Evolutionary conservation across 345 rosid species (phyloP), one percentile per base, ranked within the genome.

Genomic region (Eucalyptus microcorys): DNA sequence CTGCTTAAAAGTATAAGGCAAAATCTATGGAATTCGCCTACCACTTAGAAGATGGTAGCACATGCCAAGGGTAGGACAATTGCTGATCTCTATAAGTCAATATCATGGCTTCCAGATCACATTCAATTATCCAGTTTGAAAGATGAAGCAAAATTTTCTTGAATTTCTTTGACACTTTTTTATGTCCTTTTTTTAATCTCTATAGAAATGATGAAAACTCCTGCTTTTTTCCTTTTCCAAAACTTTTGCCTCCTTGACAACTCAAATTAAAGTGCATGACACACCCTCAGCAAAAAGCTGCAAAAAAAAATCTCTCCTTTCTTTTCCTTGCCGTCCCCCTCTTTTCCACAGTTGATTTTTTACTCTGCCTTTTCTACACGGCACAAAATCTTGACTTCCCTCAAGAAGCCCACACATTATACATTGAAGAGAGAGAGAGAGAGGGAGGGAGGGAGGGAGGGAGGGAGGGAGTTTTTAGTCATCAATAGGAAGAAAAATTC

Each of bases 181-280:
- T 64, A 3, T 17, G 34, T 34, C 24, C 8, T 13, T 40, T 76
- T 37, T 24, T 76, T 0, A 55, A 22, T 32, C 17, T 68, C 40
- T 68, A 71, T 22, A 11, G 84, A 76, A 40, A 76, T 76, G 84
- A 76, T 76, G 12, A 40, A 40, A 76, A 21, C 84, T 40, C 15
- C 84, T 79, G 34, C 52, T 88, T 81, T 68, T 61, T 55, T 83
- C 45, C n/a, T 32, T 40, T 49, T 43, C 15, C 81, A 55, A 48
- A 84, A 81, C 91, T 87, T 87, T 91, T 94, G 93, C 90, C 93
- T 92, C 95, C 89, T 88, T 89, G 92, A 88, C 96, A 93, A 91
- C 94, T 94, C 95, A 94, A 95, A 94, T 92, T 94, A 94, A 94
- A 95, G 97, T 89, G 89, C 42, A 42, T 61, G 87, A 49, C 89